Evolutionary conservation across 2,329 filamentous ascomycete species (phyloP).

Genomic region (Juglanconis juglandina): DNA sequence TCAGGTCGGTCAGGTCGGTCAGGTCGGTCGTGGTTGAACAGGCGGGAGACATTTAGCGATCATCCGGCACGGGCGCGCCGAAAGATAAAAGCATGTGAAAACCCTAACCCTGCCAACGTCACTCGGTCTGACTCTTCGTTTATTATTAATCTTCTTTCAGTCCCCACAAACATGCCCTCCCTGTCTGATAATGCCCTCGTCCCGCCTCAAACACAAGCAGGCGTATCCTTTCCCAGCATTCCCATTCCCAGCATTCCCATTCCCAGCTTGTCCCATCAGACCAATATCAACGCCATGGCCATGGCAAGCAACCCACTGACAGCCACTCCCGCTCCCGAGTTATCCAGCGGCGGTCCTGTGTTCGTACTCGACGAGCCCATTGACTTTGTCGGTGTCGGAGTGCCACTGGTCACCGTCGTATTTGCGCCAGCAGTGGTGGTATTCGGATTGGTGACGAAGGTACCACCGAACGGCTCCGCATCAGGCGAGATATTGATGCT

Average conservation of each 20-base stretch:
- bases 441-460: background rate
- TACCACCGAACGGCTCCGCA: background rate
- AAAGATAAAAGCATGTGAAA: too few relatives aligned
- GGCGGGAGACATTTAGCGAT: too few relatives aligned
- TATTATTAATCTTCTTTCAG: too few relatives aligned
- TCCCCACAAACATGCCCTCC: too few relatives aligned
- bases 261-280: background rate
- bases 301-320: background rate
- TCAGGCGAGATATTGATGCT: slow-evolving; percentile 3
- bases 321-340: background rate
- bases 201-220: too few relatives aligned
- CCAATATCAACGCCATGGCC: background rate
- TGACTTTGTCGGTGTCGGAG: background rate
- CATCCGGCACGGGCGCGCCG: too few relatives aligned
- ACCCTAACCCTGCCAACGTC: background rate
- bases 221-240: background rate
- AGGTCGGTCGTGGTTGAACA: too few relatives aligned
- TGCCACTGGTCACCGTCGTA: background rate
- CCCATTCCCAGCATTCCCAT: too few relatives aligned
- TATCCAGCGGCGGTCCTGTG: background rate
- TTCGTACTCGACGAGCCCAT: background rate
- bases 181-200: too few relatives aligned
- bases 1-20: background rate
- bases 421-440: background rate
- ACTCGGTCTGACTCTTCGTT: background rate